A percentile compares a stretch with the other conserved stretches of the same genome.
Conservation (phyloP, 257 asterid genomes). For the Hygrophila difformis region DNA sequence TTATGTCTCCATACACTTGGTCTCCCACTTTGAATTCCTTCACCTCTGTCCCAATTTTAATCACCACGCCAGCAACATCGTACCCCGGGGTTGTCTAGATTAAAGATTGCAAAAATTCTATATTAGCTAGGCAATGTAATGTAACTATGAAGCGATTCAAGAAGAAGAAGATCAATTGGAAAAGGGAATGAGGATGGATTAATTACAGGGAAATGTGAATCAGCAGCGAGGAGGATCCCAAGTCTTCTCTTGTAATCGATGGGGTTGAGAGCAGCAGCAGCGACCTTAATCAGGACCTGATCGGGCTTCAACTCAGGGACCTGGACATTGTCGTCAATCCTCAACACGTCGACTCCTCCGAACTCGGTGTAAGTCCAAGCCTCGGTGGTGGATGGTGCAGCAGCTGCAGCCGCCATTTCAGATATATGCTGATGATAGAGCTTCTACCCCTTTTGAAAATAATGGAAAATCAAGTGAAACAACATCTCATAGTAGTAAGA, state of each 20-base stretch:
- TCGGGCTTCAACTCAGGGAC: conserved; percentile 61
- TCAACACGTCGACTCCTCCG: conserved; percentile 72
- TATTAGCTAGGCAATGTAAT: too few relatives aligned
- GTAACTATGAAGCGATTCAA: too few relatives aligned
- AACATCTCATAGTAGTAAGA: too few relatives aligned
- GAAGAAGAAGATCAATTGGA: too few relatives aligned
- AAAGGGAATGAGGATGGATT: too few relatives aligned
- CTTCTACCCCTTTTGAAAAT: too few relatives aligned
- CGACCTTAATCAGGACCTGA: conserved; percentile 70
- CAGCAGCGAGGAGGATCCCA: conserved; percentile 56
- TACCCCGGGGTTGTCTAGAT: conserved; percentile 68
- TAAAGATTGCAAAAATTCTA: too few relatives aligned
- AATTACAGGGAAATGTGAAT: conserved; percentile 83
- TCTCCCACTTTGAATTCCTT: conserved; percentile 75
- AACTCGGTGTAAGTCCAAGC: conserved; percentile 66
- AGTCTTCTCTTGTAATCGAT: conserved; percentile 68
- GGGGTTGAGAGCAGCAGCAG: conserved; percentile 84
- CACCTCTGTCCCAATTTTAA: conserved; percentile 73
- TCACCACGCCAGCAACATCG: conserved; percentile 83
- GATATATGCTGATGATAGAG: conserved; percentile 28
- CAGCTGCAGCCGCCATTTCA: conserved; percentile 28
- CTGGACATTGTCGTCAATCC: conserved; percentile 36
- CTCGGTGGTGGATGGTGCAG: too few relatives aligned
- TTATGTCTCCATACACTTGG: conserved; percentile 73
- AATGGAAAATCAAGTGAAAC: too few relatives aligned